These are phyloP conservation scores for Byssothecium circinans DNA, from an alignment of 2,329 filamentous ascomycete species.

Conservation along the genomic window DNA sequence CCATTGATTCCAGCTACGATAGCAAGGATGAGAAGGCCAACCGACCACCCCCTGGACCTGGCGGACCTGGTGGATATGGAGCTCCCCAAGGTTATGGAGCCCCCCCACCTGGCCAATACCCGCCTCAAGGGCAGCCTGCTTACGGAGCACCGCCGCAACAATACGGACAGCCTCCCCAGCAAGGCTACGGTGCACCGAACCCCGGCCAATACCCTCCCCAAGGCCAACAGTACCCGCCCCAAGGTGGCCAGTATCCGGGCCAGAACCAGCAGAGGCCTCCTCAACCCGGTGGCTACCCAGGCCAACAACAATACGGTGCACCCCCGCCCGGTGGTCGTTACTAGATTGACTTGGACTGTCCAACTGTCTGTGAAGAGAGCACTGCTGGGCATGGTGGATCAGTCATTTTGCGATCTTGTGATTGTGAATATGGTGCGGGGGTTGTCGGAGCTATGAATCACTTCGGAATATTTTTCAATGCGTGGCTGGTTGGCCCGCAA, in stretches of 20 bases:
- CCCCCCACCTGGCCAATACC: slow-evolving; percentile 22
- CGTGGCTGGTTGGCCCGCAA: not conserved
- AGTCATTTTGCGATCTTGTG: not conserved
- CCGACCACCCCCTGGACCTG: slow-evolving; percentile 21
- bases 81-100: slow-evolving; percentile 19
- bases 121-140: slow-evolving; percentile 19
- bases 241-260: not conserved
- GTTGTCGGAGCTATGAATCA: not conserved
- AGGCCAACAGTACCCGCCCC: no score
- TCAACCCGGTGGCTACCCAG: slow-evolving; percentile 13
- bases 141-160: slow-evolving; percentile 15
- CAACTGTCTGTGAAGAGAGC: not conserved
- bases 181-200: slow-evolving; percentile 13
- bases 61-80: slow-evolving; percentile 6
- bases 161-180: slow-evolving; percentile 12
- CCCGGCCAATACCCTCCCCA: not conserved
- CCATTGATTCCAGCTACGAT: slow-evolving; percentile 67
- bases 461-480: not conserved
- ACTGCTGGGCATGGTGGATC: not conserved
- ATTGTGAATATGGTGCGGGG: not conserved
- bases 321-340: slow-evolving; percentile 25
- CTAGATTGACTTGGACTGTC: not conserved
- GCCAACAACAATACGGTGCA: slow-evolving; percentile 18
- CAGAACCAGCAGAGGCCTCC: slow-evolving; percentile 16
- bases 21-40: slow-evolving; percentile 63